Percentiles rank a stretch among this genome's conserved stretches.
These are phyloP conservation scores for Coemansia sp. DNA, from an alignment of 192 early-diverging fungal species.

Conservation along the genomic window DNA sequence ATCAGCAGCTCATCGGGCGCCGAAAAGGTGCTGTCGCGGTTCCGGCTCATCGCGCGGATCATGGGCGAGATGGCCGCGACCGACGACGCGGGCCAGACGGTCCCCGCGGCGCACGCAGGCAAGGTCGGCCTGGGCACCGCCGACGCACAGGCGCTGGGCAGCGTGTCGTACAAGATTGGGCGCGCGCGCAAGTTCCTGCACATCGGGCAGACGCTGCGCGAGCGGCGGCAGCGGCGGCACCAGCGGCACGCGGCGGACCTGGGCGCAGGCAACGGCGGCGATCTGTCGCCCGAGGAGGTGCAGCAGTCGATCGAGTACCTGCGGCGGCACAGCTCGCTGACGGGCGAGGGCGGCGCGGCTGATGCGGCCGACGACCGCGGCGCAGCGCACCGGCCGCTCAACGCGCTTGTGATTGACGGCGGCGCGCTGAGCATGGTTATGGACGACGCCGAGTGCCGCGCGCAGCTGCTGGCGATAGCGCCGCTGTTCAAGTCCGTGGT, in stretches of 20 bases:
- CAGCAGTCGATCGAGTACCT: constrained; percentile 45
- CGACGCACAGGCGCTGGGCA: constrained; percentile 46
- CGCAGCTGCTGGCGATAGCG: constrained; percentile 61
- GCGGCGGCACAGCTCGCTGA: constrained; percentile 35
- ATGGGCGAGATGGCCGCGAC: constrained; percentile 44
- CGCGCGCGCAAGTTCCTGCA: constrained; percentile 46
- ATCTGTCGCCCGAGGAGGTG: constrained; percentile 31
- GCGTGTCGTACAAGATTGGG: constrained; percentile 50
- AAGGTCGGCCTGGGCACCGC: constrained; percentile 24
- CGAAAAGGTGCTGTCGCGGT: constrained; percentile 47
- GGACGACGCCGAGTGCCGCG: constrained; percentile 30
- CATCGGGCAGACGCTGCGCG: constrained; percentile 26
- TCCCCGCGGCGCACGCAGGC: background rate
- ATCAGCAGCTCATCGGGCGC: constrained; percentile 46
- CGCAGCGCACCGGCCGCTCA: constrained; percentile 30
- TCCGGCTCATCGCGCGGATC: constrained; percentile 48
- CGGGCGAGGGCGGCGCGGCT: constrained; percentile 4
- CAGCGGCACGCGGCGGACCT: background rate
- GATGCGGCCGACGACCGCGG: constrained; percentile 7
- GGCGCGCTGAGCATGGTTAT: constrained; percentile 56
- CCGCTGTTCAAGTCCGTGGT: constrained; percentile 81
- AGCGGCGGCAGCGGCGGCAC: constrained; percentile 11
- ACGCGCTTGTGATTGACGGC: constrained; percentile 88
- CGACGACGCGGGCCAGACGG: constrained; percentile 1
- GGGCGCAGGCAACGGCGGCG: constrained; percentile 16